Base-by-base conservation (phyloP, 805 yeast species). In the Danielozyma ontarioensis region DNA sequence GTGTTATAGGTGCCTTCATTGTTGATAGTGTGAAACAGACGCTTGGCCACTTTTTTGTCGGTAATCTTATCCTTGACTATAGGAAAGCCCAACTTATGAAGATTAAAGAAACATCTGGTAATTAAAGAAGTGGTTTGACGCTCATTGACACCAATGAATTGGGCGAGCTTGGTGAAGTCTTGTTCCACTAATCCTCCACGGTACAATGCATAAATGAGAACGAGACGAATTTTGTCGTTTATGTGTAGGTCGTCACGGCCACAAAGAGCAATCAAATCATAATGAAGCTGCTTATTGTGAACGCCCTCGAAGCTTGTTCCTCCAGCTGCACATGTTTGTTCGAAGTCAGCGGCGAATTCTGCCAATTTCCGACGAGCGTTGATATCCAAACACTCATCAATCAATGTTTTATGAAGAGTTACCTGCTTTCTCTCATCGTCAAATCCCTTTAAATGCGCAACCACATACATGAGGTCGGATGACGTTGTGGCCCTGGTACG, bases 141-240 rank as follows among this genome's bases (percentile, higher is more conserved):
- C 36, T 66, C 65, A 33, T 55, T 49, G 16, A 66, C 68, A 2
- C 70, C 71, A 30, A 66, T 62, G 41, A 67, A 93, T 31, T 71
- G 62, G 27, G 80, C 70, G 25, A 93, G 59, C 51, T 89, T 87
- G 31, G 64, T 57, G 41, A 82, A 75, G 61, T 93, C 99, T 5
- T 70, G 52, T 46, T 78, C 82, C 4, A 83, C 69, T 12, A 93
- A 60, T 0, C 96, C 96, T 3, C 89, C 90, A 44, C 97, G 71
- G 53, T 78, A 82, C 18, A 88, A 55, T 1, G 86, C 81, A 55
- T 93, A 93, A 2, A 83, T 59, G 14, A 84, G 63, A 11, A 93
- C 73, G 18, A 83, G 62, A 39, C 98, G 72, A 35, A 87, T 63
- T 51, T 86, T 86, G 50, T 86, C 95, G 13, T 72, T 72, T 36